A percentile compares a stretch with the other conserved stretches of the same genome.
These are phyloP conservation scores for Carallia pectinifolia DNA, from an alignment of 345 rosid species.

Conservation along the genomic window DNA sequence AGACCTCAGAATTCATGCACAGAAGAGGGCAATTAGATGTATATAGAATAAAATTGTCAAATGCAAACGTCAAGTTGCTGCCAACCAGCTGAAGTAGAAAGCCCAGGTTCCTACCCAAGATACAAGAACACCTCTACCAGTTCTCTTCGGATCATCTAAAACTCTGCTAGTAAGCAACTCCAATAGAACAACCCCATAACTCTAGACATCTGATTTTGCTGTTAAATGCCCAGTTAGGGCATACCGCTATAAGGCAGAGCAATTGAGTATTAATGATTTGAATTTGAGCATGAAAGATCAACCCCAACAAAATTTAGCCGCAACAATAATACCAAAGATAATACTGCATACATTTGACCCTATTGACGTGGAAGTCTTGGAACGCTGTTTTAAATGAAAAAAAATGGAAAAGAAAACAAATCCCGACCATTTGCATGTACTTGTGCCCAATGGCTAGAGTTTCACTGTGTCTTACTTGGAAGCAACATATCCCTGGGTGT, in stretches of 20 bases:
- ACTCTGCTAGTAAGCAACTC: slow-evolving; percentile 89
- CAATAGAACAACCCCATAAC: slow-evolving; percentile 81
- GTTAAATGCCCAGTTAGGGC: slow-evolving; percentile 92
- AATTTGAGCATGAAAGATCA: slow-evolving; percentile 23
- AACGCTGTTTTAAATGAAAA: too few relatives aligned
- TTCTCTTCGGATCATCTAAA: slow-evolving; percentile 82
- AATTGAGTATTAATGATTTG: background rate
- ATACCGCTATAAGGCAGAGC: slow-evolving; percentile 45
- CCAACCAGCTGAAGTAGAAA: slow-evolving; percentile 2
- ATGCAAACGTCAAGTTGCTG: background rate
- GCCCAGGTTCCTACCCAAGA: slow-evolving; percentile 54
- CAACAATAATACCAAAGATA: slow-evolving; percentile 28
- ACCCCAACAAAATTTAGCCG: slow-evolving; percentile 33
- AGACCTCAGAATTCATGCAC: background rate
- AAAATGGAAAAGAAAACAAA: too few relatives aligned
- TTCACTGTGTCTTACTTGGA: too few relatives aligned
- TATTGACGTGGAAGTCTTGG: too few relatives aligned
- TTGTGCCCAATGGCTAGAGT: too few relatives aligned
- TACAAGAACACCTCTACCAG: slow-evolving; percentile 79
- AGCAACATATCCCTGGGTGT: too few relatives aligned
- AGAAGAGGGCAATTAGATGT: background rate
- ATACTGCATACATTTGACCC: too few relatives aligned
- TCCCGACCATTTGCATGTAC: too few relatives aligned
- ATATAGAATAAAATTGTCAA: background rate
- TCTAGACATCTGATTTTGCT: slow-evolving; percentile 92